Evolutionary conservation across 805 yeast species (phyloP), one percentile per base, ranked within the genome.

Genomic region (Candida khao-thaluensis): DNA sequence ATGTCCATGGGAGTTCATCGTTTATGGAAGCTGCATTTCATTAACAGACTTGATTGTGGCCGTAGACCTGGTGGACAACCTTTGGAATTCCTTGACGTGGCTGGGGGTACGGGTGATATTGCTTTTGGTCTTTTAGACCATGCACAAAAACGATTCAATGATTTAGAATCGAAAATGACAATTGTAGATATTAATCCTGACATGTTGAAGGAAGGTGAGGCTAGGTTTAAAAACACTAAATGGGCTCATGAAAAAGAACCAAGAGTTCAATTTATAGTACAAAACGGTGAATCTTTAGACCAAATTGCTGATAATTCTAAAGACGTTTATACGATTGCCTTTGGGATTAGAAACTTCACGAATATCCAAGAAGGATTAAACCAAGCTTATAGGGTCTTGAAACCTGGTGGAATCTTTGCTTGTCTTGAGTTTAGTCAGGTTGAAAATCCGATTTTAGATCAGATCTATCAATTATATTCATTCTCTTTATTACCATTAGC

Each of bases 61-160:
- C 80, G 79, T 70, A 77, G 98, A 56, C 91, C 95, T 4, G 95
- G 91, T 32, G 60, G 68, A 10, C 77, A 82, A 48, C 96, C 96
- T 3, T 69, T 93, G 52, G 78, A 81, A 42, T 91, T 93, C 56
- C 73, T 93, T 47, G 99, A 93, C 62, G 98, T 93, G 41, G 99
- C 99, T 18, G 99, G 99, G 43, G 99, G 99, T 17, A 88, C 98
- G 8, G 99, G 99, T 33, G 99, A 93, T 57, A 91, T 93, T 63
- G 99, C 99, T 1, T 88, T 88, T 64, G 95, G 99, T 2, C 74
- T 93, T 47, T 71, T 93, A 45, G 96, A 89, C 54, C 96, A 93
- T 63, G 98, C 98, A 7, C 81, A 82, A 47, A 64, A 71, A 27
- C 77, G 80, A 46, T 87, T 80, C 57, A 82, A 84, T 41, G 99